These are phyloP conservation scores for Solanum stenotomum DNA, from an alignment of 257 asterid genomes.

Conservation along the genomic window DNA sequence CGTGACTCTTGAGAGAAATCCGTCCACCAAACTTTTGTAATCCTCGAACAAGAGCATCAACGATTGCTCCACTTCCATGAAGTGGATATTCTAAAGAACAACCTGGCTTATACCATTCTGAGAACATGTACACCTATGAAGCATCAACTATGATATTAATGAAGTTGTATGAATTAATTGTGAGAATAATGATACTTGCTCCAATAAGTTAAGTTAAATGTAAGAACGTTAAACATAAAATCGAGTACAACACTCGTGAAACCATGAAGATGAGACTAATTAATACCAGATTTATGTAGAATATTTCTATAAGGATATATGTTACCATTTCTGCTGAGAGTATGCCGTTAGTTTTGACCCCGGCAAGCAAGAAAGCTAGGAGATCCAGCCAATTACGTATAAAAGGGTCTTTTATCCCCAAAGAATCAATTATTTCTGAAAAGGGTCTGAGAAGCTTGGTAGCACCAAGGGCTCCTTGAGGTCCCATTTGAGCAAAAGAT, in stretches of 20 bases:
- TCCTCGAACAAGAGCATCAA: slow-evolving; percentile 87
- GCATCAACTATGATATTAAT: not conserved
- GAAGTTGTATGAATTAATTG: not conserved
- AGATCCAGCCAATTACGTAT: slow-evolving; percentile 91
- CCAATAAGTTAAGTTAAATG: too few relatives aligned
- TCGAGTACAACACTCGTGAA: too few relatives aligned
- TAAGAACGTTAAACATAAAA: too few relatives aligned
- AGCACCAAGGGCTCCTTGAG: slow-evolving; percentile 82
- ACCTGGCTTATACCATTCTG: slow-evolving; percentile 97
- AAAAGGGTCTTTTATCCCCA: slow-evolving; percentile 73
- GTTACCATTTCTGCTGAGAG: slow-evolving; percentile 95
- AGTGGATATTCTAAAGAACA: slow-evolving; percentile 84
- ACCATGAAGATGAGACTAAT: too few relatives aligned
- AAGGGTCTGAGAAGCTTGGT: slow-evolving; percentile 89
- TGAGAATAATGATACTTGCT: too few relatives aligned
- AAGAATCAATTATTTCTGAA: slow-evolving; percentile 68
- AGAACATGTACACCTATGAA: slow-evolving; percentile 83
- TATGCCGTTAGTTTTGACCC: slow-evolving; percentile 85
- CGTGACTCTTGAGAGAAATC: slow-evolving; percentile 78
- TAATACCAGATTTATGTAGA: too few relatives aligned
- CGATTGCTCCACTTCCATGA: slow-evolving; percentile 79
- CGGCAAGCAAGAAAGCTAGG: slow-evolving; percentile 87
- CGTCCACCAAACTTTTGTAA: slow-evolving; percentile 78
- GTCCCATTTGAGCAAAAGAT: slow-evolving; percentile 94
- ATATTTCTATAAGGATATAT: not conserved